These are phyloP conservation scores for Venustampulla echinocandica DNA, from an alignment of 495 filamentous ascomycete species.

Conservation along the genomic window DNA sequence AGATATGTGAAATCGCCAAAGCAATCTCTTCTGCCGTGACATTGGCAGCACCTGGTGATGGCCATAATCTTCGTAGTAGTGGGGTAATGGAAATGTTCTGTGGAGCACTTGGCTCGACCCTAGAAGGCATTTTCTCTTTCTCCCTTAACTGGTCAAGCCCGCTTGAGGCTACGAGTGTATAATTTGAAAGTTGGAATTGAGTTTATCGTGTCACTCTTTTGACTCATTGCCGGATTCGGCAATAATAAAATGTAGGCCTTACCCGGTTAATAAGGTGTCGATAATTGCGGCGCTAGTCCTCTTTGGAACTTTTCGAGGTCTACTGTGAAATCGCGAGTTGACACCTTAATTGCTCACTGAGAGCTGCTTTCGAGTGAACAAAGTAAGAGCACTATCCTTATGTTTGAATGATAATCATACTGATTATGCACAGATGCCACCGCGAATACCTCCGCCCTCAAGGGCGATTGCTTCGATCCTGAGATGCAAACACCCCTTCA, in stretches of 20 bases:
- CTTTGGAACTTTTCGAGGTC: slow-evolving; percentile 9
- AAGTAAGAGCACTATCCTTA: too few relatives aligned
- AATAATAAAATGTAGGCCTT: background rate
- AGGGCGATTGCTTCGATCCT: slow-evolving; percentile 20
- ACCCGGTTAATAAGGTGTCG: background rate
- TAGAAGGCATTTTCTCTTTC: slow-evolving; percentile 3
- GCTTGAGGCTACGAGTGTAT: too few relatives aligned
- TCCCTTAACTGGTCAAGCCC: too few relatives aligned
- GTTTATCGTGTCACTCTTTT: too few relatives aligned
- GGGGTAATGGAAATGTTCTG: slow-evolving; percentile 60
- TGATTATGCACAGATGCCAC: slow-evolving; percentile 12
- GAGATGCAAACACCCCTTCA: slow-evolving; percentile 11
- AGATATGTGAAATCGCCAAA: slow-evolving; percentile 76
- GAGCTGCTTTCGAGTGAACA: too few relatives aligned
- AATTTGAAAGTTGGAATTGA: too few relatives aligned
- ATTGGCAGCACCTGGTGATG: slow-evolving; percentile 39
- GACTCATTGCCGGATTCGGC: too few relatives aligned
- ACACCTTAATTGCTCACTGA: background rate
- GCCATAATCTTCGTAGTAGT: slow-evolving; percentile 72
- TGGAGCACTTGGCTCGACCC: slow-evolving; percentile 17
- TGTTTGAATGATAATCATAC: slow-evolving; percentile 1
- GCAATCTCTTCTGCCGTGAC: slow-evolving; percentile 77
- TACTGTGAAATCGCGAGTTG: background rate
- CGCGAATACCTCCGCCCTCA: slow-evolving; percentile 23
- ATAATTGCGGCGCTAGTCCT: slow-evolving; percentile 3